Evolutionary conservation across 2,329 filamentous ascomycete species (phyloP).

Genomic region (Exophiala xenobiotica): DNA sequence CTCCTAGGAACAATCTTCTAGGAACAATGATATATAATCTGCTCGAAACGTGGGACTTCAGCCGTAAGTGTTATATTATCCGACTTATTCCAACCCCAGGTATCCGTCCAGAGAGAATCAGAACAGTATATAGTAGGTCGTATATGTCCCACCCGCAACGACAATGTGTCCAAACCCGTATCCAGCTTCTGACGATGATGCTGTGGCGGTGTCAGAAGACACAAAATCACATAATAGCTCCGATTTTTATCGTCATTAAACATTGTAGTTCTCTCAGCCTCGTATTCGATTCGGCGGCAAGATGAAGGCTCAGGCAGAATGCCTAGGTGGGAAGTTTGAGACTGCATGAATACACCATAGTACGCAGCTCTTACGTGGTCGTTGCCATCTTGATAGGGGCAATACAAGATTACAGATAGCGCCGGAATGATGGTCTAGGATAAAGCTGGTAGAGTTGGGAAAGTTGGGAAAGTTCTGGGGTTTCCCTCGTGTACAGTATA

Average conservation of each 20-base stretch:
- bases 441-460: background rate
- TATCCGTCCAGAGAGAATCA: background rate
- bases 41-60: background rate
- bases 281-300: background rate
- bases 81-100: background rate
- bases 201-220: slow-evolving; percentile 1
- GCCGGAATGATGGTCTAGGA: background rate
- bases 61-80: background rate
- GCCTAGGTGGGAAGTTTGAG: background rate
- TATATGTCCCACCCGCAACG: background rate
- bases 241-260: background rate
- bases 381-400: background rate
- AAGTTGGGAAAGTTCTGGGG: background rate
- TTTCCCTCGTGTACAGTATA: background rate
- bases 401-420: background rate
- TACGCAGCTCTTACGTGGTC: background rate
- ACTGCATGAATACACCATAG: background rate
- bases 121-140: background rate
- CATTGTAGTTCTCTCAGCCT: background rate
- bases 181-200: background rate
- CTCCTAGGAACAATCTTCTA: background rate
- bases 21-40: background rate
- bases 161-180: background rate
- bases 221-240: background rate
- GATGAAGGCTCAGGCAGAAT: background rate